Conservation (phyloP, 352 stramenopile species). For the Phytophthora pisi region DNA sequence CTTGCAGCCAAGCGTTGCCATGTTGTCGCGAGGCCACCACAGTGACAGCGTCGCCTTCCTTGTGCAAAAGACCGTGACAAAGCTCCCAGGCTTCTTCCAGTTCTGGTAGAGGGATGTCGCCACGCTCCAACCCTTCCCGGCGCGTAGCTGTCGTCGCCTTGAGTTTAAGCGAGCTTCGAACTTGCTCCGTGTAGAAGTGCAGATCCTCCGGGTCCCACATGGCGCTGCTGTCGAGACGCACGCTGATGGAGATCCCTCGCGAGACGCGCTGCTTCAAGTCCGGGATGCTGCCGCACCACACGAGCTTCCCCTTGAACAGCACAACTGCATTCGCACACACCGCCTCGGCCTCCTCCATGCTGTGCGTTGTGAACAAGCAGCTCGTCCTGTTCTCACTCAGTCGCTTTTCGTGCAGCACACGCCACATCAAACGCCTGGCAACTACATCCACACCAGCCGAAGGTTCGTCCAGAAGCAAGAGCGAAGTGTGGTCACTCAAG, state of each 20-base stretch:
- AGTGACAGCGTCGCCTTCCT: slow-evolving; percentile 21
- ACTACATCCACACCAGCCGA: slow-evolving; percentile 85
- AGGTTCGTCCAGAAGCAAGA: slow-evolving; percentile 83
- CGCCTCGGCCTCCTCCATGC: slow-evolving; percentile 85
- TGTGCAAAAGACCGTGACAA: slow-evolving; percentile 46
- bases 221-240: slow-evolving; percentile 52
- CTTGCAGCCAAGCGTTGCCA: slow-evolving; percentile 51
- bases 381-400: slow-evolving; percentile 51
- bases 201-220: slow-evolving; percentile 55
- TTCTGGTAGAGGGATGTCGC: slow-evolving; percentile 40
- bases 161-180: slow-evolving; percentile 37
- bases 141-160: slow-evolving; percentile 15
- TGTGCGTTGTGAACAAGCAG: slow-evolving; percentile 87
- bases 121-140: slow-evolving; percentile 22
- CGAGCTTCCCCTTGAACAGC: slow-evolving; percentile 70
- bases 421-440: slow-evolving; percentile 80
- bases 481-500: slow-evolving; percentile 62
- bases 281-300: slow-evolving; percentile 81
- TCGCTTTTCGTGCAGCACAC: slow-evolving; percentile 67
- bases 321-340: slow-evolving; percentile 85
- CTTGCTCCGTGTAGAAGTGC: slow-evolving; percentile 48
- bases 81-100: slow-evolving; percentile 60
- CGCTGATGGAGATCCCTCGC: slow-evolving; percentile 70
- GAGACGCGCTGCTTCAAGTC: slow-evolving; percentile 79
- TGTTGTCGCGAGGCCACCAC: slow-evolving; percentile 22